Percentiles rank a stretch among this genome's conserved stretches.
Evolutionary conservation across 75 land plant species (phyloP).

Genomic region (Pseudotsuga menziesii): DNA sequence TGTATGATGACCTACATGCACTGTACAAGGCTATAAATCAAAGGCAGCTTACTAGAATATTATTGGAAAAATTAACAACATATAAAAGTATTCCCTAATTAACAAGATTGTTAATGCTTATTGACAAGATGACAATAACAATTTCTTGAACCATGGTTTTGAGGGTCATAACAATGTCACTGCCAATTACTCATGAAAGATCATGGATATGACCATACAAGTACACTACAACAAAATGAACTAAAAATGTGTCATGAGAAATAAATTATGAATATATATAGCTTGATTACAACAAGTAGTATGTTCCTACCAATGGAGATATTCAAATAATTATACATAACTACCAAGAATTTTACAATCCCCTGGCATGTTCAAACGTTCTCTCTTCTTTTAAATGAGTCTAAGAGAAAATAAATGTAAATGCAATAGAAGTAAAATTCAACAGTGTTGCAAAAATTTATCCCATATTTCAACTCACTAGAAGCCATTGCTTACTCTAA

Average conservation of each 20-base stretch:
- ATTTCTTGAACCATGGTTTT: no score
- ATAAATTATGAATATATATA: conserved; percentile 76
- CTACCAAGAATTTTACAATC: conserved; percentile 84
- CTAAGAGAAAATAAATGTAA: neutral
- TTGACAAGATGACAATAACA: no score
- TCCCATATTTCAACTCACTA: neutral
- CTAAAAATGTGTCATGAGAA: conserved; percentile 81
- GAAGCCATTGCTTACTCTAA: neutral
- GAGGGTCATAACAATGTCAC: no score
- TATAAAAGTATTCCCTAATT: no score
- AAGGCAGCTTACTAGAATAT: no score
- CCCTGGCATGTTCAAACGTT: no score
- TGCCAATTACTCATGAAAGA: no score
- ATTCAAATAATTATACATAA: conserved; percentile 86
- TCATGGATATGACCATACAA: neutral
- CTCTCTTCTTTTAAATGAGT: neutral
- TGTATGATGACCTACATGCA: neutral
- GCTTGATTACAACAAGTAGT: conserved; percentile 97
- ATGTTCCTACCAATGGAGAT: conserved; percentile 73
- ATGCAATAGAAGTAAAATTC: neutral
- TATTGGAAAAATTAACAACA: no score
- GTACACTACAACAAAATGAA: neutral
- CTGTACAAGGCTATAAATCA: neutral
- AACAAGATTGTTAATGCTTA: no score
- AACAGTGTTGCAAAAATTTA: neutral